Conservation (phyloP, 192 early-diverging fungal species). For the Bifiguratus adelaidae region DNA sequence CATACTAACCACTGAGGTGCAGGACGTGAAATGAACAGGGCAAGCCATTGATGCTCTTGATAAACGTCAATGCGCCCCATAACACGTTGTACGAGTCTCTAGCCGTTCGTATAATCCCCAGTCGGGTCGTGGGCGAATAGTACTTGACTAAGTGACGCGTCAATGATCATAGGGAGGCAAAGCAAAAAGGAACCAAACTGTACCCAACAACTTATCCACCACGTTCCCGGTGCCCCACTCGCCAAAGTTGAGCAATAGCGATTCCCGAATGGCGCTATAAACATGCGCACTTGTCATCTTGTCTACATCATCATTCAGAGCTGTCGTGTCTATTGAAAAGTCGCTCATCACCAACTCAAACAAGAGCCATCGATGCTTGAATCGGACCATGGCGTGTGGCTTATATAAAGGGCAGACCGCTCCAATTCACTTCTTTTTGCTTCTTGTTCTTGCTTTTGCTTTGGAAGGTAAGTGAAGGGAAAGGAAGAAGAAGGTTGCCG, state of each 20-base stretch:
- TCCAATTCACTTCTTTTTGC: too few relatives aligned
- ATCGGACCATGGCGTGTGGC: slow-evolving; percentile 26
- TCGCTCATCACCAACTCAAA: slow-evolving; percentile 29
- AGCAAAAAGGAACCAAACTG: background rate
- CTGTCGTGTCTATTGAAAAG: slow-evolving; percentile 5
- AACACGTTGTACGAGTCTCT: slow-evolving; percentile 28
- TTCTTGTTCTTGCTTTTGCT: too few relatives aligned
- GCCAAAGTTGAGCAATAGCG: slow-evolving; percentile 32
- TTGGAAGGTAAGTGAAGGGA: too few relatives aligned
- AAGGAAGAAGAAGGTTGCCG: too few relatives aligned
- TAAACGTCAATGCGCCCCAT: slow-evolving; percentile 33
- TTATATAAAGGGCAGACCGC: too few relatives aligned
- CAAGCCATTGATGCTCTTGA: slow-evolving; percentile 22
- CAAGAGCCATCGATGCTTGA: slow-evolving; percentile 38
- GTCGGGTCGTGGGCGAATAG: slow-evolving; percentile 30
- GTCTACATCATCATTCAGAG: background rate
- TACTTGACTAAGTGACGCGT: slow-evolving; percentile 25
- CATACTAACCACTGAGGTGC: slow-evolving; percentile 28
- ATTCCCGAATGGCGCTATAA: slow-evolving; percentile 18
- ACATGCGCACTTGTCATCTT: slow-evolving; percentile 17
- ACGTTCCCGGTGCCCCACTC: slow-evolving; percentile 28
- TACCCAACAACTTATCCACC: slow-evolving; percentile 21
- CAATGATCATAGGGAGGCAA: background rate
- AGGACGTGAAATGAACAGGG: slow-evolving; percentile 24
- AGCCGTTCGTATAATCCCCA: slow-evolving; percentile 30